Conservation (phyloP, 148 eudicot species). For the Silene latifolia region DNA sequence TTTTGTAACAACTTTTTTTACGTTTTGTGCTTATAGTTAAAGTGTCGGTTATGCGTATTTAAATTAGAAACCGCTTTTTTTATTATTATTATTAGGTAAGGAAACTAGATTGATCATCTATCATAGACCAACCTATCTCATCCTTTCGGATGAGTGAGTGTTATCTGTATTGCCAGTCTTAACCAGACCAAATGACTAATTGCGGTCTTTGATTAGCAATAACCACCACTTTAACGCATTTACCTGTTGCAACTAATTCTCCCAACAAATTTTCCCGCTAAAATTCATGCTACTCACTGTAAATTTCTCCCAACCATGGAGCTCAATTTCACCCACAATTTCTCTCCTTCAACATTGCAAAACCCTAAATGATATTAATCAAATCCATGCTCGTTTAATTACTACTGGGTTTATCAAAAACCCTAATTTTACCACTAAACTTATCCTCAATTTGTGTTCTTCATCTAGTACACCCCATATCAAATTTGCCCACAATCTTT, state of each 20-base stretch:
- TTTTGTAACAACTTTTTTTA: too few species aligned
- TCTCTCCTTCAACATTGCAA: conserved; percentile 45
- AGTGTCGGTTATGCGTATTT: too few species aligned
- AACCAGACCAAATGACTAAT: too few species aligned
- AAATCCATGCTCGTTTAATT: conserved; percentile 63
- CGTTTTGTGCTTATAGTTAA: too few species aligned
- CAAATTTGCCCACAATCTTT: conserved; percentile 53
- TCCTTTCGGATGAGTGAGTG: too few species aligned
- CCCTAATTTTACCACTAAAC: conserved; percentile 50
- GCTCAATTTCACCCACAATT: conserved; percentile 40
- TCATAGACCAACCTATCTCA: too few species aligned
- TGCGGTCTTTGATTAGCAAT: too few species aligned
- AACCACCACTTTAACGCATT: too few species aligned
- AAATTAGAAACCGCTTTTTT: too few species aligned
- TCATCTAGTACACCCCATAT: conserved; percentile 37
- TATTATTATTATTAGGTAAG: too few species aligned
- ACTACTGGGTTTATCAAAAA: conserved; percentile 56
- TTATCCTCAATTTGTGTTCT: conserved; percentile 52
- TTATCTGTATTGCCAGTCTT: too few species aligned
- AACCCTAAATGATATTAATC: conserved; percentile 49
- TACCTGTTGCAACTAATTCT: background rate
- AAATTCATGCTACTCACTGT: conserved; percentile 42
- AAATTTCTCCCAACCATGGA: conserved; percentile 55
- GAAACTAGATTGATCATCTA: too few species aligned
- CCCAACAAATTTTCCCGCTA: conserved; percentile 20